Base-by-base conservation (phyloP, 1,139 yeast genomes). In the Saccharomyces hybrid region DNA sequence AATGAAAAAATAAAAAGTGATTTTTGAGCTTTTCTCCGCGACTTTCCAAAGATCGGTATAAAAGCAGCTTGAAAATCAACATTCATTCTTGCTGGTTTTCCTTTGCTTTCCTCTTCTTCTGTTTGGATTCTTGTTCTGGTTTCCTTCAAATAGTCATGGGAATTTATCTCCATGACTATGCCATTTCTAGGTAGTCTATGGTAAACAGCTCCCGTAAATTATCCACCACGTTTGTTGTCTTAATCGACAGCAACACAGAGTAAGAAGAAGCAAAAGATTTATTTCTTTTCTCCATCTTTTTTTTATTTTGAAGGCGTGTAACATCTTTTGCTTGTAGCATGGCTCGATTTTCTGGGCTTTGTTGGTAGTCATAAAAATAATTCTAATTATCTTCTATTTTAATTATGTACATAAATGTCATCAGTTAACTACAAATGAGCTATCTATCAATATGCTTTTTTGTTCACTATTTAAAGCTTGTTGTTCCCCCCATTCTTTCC, bases 141-240 rank as follows among this genome's bases (percentile, higher is more conserved):
- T 16, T 46, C 4, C 12, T 27, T 31, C 44, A 26, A 38, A 28
- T 24, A 32, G 44, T 34, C 48, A 47, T 60, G 69, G 71, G 69
- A 61, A 58, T 62, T 61, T 67, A 68, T 68, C 71, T 57, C 69
- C 70, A 63, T 62, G 57, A 55, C 66, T 67, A 62, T 64, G 70
- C 62, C 68, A 53, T 52, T 48, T 38, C 55, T 49, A 67, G 70
- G 59, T 65, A 63, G 65, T 58, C 60, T 63, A 38, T 63, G 71
- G 70, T 68, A 69, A 69, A 69, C 71, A 71, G 67, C 64, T 64
- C 71, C 71, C 71, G 56, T 49, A 69, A 42, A 69, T 57, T 54
- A 42, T 52, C 56, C 55, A 55, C 63, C 63, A 55, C 56, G 60
- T 55, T 58, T 54, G 55, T 57, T 53, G 50, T 51, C 54, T 29